Percentiles rank a stretch among this genome's conserved stretches.
These are phyloP conservation scores for Berberis thunbergii DNA, from an alignment of 164 flowering plant species.

Conservation along the genomic window DNA sequence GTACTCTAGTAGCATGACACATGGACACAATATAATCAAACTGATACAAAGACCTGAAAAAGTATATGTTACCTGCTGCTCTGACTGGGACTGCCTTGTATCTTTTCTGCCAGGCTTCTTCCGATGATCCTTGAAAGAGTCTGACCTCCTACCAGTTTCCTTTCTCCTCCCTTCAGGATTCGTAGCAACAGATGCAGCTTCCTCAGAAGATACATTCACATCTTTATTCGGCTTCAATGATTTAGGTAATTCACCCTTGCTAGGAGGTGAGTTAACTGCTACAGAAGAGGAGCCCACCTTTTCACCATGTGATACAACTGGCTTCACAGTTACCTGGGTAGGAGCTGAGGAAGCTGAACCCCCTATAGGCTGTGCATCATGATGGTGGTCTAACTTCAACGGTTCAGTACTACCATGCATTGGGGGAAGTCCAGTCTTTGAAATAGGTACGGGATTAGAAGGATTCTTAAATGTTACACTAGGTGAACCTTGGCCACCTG, in stretches of 20 bases:
- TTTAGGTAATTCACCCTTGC: constrained; percentile 33
- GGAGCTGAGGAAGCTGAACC: constrained; percentile 20
- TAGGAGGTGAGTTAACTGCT: constrained; percentile 23
- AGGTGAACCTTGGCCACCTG: constrained; percentile 41
- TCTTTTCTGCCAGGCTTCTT: constrained; percentile 31
- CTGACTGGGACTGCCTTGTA: constrained; percentile 18
- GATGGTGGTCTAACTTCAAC: constrained; percentile 18
- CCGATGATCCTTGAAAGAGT: constrained; percentile 43
- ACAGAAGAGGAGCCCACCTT: constrained; percentile 24
- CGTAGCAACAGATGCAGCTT: constrained; percentile 15
- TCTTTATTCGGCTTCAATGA: constrained; percentile 21
- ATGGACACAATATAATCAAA: neutral
- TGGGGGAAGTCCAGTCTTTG: constrained; percentile 21
- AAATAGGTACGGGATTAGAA: constrained; percentile 20
- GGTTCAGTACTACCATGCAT: constrained; percentile 22
- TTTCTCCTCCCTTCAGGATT: constrained; percentile 22
- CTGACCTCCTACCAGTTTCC: constrained; percentile 38
- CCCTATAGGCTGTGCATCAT: constrained; percentile 23
- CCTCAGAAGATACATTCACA: constrained; percentile 19
- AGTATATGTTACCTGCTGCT: constrained; percentile 37
- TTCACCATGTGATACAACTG: constrained; percentile 26
- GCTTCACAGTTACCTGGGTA: constrained; percentile 41
- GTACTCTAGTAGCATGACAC: too few relatives aligned
- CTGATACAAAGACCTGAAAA: too few relatives aligned
- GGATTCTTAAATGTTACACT: constrained; percentile 25